Percentiles rank a stretch among this genome's conserved stretches.
Conservation (phyloP, 495 filamentous ascomycete species). For the Durotheca rogersii region DNA sequence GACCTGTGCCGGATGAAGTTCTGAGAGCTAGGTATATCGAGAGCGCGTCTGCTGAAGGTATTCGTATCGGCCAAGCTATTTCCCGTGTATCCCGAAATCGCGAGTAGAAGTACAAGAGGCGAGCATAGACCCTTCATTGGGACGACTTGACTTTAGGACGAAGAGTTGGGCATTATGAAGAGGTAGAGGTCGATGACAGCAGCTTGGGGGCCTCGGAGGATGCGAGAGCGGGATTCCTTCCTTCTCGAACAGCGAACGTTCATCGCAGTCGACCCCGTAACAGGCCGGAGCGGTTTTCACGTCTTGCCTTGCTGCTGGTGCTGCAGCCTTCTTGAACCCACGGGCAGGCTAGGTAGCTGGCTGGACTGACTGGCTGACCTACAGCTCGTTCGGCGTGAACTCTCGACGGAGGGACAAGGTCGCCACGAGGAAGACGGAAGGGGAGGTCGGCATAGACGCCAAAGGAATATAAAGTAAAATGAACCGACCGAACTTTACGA, state of each 20-base stretch:
- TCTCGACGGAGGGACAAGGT: background rate
- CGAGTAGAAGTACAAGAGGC: conserved; percentile 32
- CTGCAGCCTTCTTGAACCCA: too few relatives aligned
- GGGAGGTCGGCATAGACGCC: background rate
- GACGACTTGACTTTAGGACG: conserved; percentile 29
- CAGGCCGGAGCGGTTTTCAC: conserved; percentile 2
- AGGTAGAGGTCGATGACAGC: conserved; percentile 13
- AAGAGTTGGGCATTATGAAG: conserved; percentile 31
- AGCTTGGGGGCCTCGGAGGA: conserved; percentile 16
- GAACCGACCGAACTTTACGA: conserved; percentile 13
- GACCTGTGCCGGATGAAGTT: conserved; percentile 32
- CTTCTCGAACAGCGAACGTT: conserved; percentile 6
- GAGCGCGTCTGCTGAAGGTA: conserved; percentile 23
- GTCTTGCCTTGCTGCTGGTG: conserved; percentile 4
- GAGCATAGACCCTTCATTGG: conserved; percentile 36
- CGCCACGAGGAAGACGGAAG: background rate
- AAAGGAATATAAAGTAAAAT: conserved; percentile 9
- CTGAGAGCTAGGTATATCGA: conserved; percentile 23
- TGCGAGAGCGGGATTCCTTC: conserved; percentile 18
- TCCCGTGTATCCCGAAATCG: conserved; percentile 31
- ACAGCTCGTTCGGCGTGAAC: background rate
- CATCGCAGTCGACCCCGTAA: conserved; percentile 11
- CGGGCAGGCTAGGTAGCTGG: too few relatives aligned
- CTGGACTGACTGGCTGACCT: background rate
- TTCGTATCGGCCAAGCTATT: conserved; percentile 13